phyloP scores from a whole-genome alignment of 345 rosid genomes.

The Citrus unshiu region DNA sequence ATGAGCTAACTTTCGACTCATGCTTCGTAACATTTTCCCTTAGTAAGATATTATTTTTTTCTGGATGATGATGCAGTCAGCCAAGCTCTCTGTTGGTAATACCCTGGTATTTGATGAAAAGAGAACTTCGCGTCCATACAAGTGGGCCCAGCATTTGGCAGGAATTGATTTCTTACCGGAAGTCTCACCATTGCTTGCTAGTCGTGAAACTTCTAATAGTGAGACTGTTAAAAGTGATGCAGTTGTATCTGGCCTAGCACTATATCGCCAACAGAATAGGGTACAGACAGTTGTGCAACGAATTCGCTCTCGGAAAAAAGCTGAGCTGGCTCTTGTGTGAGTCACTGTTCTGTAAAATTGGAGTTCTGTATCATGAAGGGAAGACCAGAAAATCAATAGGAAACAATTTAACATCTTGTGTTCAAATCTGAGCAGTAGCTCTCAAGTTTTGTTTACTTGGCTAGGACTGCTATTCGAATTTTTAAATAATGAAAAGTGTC shows the following conservation, averaged over 20 bases:
- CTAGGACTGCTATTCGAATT: constrained; percentile 20
- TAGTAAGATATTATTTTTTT: constrained; percentile 17
- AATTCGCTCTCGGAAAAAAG: constrained; percentile 62
- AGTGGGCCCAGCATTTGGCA: constrained; percentile 93
- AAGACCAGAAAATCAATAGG: constrained; percentile 17
- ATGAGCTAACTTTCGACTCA: background rate
- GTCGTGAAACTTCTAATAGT: constrained; percentile 36
- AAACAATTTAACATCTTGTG: constrained; percentile 5
- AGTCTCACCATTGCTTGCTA: constrained; percentile 60
- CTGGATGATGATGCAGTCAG: constrained; percentile 53
- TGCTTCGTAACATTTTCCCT: background rate
- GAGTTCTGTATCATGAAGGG: constrained; percentile 28
- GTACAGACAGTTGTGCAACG: constrained; percentile 72
- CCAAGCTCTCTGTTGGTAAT: constrained; percentile 67
- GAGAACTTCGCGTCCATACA: constrained; percentile 75
- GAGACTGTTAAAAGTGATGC: constrained; percentile 50
- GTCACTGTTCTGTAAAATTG: constrained; percentile 51
- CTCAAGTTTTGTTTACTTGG: constrained; percentile 14
- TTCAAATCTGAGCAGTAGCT: constrained; percentile 22
- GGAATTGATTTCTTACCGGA: constrained; percentile 94
- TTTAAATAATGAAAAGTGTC: constrained; percentile 16
- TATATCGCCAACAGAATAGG: constrained; percentile 66
- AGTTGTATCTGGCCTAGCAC: constrained; percentile 49
- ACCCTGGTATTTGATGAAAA: constrained; percentile 48
- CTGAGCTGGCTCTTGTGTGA: constrained; percentile 76